These are phyloP conservation scores for Sesbania bispinosa DNA, from an alignment of 306 rosid species.

Conservation along the genomic window DNA sequence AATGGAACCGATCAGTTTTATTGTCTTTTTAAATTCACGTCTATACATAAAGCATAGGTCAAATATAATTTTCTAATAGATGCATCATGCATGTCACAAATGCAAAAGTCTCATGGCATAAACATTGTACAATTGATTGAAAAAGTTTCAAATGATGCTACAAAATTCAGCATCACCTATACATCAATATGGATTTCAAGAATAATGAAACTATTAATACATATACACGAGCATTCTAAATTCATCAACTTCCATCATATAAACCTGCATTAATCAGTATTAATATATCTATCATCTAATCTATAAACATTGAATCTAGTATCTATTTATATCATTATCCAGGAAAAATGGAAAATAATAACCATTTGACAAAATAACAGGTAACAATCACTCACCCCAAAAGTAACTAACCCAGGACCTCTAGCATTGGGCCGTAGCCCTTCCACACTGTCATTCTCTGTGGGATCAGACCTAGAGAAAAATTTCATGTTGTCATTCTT, in stretches of 20 bases:
- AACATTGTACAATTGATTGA: background rate
- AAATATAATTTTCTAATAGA: background rate
- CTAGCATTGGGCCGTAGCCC: constrained; percentile 96
- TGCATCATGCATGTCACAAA: background rate
- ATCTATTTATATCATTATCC: background rate
- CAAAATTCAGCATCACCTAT: constrained; percentile 1
- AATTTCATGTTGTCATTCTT: constrained; percentile 32
- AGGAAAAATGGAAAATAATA: background rate
- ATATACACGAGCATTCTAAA: background rate
- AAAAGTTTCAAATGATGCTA: constrained; percentile 1
- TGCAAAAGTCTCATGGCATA: background rate
- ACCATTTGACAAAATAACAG: background rate
- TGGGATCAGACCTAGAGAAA: constrained; percentile 88
- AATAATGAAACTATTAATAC: background rate
- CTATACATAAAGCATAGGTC: background rate
- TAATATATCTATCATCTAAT: background rate
- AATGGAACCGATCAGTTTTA: background rate
- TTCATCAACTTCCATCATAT: constrained; percentile 12
- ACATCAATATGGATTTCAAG: background rate
- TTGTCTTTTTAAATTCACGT: background rate
- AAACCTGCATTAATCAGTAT: background rate
- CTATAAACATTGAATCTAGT: background rate
- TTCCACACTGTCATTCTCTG: constrained; percentile 96
- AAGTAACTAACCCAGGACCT: constrained; percentile 98
- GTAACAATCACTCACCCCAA: constrained; percentile 80